Conservation (phyloP, 148 eudicot species). For the Rhododendron henanense region DNA sequence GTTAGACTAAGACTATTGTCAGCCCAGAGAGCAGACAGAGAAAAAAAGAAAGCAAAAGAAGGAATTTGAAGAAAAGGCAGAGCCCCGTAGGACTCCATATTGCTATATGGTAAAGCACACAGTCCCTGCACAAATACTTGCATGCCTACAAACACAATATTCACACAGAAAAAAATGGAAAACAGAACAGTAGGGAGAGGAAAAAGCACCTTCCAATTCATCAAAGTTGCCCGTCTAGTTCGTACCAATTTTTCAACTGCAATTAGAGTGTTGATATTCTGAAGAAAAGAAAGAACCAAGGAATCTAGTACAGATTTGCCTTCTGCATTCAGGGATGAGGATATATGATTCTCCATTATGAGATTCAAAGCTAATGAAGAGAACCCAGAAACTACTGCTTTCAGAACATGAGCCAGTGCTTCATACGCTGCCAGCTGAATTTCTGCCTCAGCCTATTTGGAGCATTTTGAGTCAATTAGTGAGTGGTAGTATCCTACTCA, state of each 20-base stretch:
- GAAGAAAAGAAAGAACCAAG: slow-evolving; percentile 53
- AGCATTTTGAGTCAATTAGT: slow-evolving; percentile 18
- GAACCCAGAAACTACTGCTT: slow-evolving; percentile 40
- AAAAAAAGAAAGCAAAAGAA: not conserved
- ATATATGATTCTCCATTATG: slow-evolving; percentile 27
- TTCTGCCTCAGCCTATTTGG: slow-evolving; percentile 63
- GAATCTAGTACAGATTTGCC: slow-evolving; percentile 51
- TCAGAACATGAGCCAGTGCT: slow-evolving; percentile 58
- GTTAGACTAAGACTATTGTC: not conserved
- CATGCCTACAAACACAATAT: not conserved
- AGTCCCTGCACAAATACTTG: not conserved
- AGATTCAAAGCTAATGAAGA: slow-evolving; percentile 45
- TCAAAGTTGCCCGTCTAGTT: slow-evolving; percentile 67
- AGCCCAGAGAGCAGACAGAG: not conserved
- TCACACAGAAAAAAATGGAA: not conserved
- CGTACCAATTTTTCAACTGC: slow-evolving; percentile 58
- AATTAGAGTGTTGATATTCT: slow-evolving; percentile 56
- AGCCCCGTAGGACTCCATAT: not conserved
- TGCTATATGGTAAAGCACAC: not conserved
- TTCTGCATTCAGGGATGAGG: slow-evolving; percentile 20
- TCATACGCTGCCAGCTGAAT: slow-evolving; percentile 74
- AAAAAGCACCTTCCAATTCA: slow-evolving; percentile 74
- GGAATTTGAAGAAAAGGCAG: not conserved
- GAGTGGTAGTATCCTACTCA: slow-evolving; percentile 9
- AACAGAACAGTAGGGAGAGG: not conserved